These are phyloP conservation scores for Alloteropsis angusta DNA, from an alignment of 202 grass and related monocot genomes.

Conservation along the genomic window DNA sequence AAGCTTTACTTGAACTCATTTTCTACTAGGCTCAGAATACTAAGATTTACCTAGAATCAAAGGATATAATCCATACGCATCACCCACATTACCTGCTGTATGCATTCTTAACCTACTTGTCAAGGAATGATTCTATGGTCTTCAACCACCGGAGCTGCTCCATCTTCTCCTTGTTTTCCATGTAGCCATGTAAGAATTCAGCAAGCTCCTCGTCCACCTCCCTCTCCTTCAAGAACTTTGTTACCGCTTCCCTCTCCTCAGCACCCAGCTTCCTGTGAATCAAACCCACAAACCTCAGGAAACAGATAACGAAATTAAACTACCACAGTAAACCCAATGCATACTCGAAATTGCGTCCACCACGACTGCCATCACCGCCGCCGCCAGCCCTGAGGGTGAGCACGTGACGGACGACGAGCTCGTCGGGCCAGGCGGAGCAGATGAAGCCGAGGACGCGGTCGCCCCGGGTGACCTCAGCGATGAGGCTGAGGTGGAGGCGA, in stretches of 20 bases:
- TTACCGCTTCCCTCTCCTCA: conserved; percentile 32
- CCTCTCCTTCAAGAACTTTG: conserved; percentile 56
- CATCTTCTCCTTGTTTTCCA: conserved; percentile 70
- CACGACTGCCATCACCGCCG: background rate
- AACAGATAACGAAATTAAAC: background rate
- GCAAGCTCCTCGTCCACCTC: conserved; percentile 68
- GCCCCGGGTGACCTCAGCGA: conserved; percentile 57
- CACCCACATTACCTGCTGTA: background rate
- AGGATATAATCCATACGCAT: background rate
- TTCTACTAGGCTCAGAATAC: background rate
- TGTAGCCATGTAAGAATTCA: conserved; percentile 66
- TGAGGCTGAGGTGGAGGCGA: conserved; percentile 82
- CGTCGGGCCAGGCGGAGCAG: conserved; percentile 86
- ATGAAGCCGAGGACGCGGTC: conserved; percentile 56
- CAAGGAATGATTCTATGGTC: conserved; percentile 50
- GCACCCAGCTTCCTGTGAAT: conserved; percentile 42
- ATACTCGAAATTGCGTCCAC: conserved; percentile 56
- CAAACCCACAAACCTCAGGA: background rate
- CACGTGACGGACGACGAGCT: conserved; percentile 45
- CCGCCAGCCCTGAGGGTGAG: conserved; percentile 39
- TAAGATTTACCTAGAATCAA: background rate
- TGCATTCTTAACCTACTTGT: conserved; percentile 26
- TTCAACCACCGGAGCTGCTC: conserved; percentile 71
- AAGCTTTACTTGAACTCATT: background rate
- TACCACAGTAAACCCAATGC: background rate